These are phyloP conservation scores for Helichrysum umbraculigerum DNA, from an alignment of 129 eudicot genomes.

Conservation along the genomic window DNA sequence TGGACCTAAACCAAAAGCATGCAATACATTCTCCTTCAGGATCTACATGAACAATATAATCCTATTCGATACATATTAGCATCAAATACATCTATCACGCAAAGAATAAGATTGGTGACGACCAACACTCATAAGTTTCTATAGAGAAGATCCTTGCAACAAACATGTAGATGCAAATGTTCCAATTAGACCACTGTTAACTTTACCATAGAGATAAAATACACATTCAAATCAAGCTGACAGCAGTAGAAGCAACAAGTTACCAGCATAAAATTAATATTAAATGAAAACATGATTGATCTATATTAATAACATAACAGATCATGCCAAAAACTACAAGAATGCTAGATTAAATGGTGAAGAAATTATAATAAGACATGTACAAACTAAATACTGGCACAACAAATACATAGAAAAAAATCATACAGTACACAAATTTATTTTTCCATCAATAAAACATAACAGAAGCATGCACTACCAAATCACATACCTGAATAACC, in stretches of 20 bases:
- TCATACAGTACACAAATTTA: background rate
- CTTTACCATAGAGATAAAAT: background rate
- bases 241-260: background rate
- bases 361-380: background rate
- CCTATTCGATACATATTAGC: background rate
- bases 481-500: slow-evolving; percentile 73
- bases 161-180: too few relatives aligned
- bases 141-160: too few relatives aligned
- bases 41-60: background rate
- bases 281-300: background rate
- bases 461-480: background rate
- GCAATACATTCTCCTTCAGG: background rate
- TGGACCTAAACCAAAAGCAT: too few relatives aligned
- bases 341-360: background rate
- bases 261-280: background rate
- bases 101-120: too few relatives aligned
- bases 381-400: background rate
- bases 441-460: background rate
- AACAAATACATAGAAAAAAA: background rate
- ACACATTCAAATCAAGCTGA: background rate
- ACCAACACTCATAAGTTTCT: too few relatives aligned
- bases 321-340: background rate
- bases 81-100: too few relatives aligned
- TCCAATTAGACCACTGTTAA: too few relatives aligned
- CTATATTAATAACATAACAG: background rate